A percentile compares a stretch with the other conserved stretches of the same genome.
Conservation (phyloP, 2,329 filamentous ascomycete genomes). For the Periglandula ipomoeae region DNA sequence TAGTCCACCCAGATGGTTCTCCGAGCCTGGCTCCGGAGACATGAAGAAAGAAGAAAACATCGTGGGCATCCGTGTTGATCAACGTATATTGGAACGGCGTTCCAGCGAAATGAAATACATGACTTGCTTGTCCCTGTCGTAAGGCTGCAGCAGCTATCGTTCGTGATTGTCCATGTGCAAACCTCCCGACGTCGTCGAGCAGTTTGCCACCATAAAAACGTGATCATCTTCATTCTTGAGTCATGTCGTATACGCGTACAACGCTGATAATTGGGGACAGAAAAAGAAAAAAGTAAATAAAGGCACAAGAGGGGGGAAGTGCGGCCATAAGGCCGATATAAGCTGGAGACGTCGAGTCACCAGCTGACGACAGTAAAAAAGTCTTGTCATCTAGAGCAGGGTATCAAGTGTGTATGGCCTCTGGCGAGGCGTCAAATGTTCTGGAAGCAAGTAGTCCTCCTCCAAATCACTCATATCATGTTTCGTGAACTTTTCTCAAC, state of each 20-base stretch:
- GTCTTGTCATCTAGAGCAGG: background rate
- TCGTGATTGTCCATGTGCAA: background rate
- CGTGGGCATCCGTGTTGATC: background rate
- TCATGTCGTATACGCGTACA: conserved; percentile 8
- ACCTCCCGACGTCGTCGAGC: background rate
- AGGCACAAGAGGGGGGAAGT: conserved; percentile 8
- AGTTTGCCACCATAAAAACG: too few relatives aligned
- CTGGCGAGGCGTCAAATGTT: background rate
- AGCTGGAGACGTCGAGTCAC: background rate
- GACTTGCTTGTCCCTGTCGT: background rate
- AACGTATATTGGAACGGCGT: background rate
- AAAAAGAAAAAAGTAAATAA: conserved; percentile 7
- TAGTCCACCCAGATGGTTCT: background rate
- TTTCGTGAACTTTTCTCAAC: too few relatives aligned
- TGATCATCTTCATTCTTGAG: background rate
- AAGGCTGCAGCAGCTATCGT: background rate
- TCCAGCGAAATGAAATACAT: background rate
- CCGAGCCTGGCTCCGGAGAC: background rate
- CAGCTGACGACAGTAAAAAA: conserved; percentile 8
- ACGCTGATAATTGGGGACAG: conserved; percentile 8
- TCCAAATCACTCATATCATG: conserved; percentile 5
- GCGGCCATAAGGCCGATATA: conserved; percentile 6
- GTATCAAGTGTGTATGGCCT: background rate
- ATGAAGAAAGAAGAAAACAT: background rate
- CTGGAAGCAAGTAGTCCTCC: background rate